Percentiles rank a stretch among this genome's conserved stretches.
Conservation (phyloP, 1,284 basidiomycete species). For the Papiliotrema laurentii region DNA sequence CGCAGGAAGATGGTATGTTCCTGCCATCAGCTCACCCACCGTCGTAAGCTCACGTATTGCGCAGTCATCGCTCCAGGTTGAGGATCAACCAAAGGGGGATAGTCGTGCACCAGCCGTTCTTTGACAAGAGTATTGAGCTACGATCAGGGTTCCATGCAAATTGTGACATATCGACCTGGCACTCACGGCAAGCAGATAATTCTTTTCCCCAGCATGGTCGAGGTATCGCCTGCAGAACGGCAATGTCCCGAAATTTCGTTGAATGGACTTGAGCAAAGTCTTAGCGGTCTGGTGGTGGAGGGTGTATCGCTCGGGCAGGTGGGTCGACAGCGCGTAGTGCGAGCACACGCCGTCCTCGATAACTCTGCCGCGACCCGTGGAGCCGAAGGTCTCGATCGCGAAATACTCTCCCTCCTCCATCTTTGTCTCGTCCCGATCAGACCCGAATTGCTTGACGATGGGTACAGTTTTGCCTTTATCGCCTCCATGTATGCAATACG, state of each 20-base stretch:
- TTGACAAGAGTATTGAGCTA: slow-evolving; percentile 86
- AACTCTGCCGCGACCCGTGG: slow-evolving; percentile 91
- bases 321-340: slow-evolving; percentile 66
- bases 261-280: slow-evolving; percentile 79
- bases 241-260: slow-evolving; percentile 89
- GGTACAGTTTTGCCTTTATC: slow-evolving; percentile 74
- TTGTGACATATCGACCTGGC: background rate
- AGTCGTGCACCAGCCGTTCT: slow-evolving; percentile 84
- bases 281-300: slow-evolving; percentile 70
- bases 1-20: slow-evolving; percentile 90
- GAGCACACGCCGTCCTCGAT: slow-evolving; percentile 89
- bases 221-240: slow-evolving; percentile 95
- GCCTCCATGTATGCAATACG: slow-evolving; percentile 81
- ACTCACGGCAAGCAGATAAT: slow-evolving; percentile 84
- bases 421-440: slow-evolving; percentile 66
- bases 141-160: background rate
- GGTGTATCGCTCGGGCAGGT: slow-evolving; percentile 34
- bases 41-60: slow-evolving; percentile 66
- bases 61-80: slow-evolving; percentile 75
- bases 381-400: slow-evolving; percentile 98
- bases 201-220: slow-evolving; percentile 88
- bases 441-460: slow-evolving; percentile 72
- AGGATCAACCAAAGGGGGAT: slow-evolving; percentile 85
- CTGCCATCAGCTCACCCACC: slow-evolving; percentile 44
- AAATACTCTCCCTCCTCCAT: slow-evolving; percentile 99